Evolutionary conservation across 2,329 filamentous ascomycete species (phyloP), one percentile per base, ranked within the genome.

Genomic region (Phoma sp.): DNA sequence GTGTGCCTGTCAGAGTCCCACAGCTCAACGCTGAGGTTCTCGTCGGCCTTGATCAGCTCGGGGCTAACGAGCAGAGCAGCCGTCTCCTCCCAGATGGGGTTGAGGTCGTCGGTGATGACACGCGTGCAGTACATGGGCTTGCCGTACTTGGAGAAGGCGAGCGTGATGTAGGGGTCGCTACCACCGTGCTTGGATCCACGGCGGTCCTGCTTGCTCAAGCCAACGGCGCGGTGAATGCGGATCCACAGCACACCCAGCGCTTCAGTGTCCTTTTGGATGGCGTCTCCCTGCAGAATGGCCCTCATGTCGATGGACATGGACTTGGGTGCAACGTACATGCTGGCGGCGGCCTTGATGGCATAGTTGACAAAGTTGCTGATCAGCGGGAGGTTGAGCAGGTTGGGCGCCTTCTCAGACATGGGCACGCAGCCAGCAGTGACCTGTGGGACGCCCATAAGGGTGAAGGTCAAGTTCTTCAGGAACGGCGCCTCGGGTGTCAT

Each of bases 351-450:
- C 33, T 87, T 88, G 65, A 98, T 96, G 5, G 94, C 92, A 78
- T 93, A 96, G 76, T 97, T 96, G 75, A 97, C 94, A 71, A 99
- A 98, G 68, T 96, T 96, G 13, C 91, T 96, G 66, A 98, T 97
- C 33, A 98, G 76, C 0, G 94, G 94, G 9, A 98, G 79, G 65
- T 98, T 96, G 24, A 98, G 80, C 40, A 98, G 87, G 64, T 98
- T 98, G 57, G 96, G 88, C 2, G 92, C 94, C 62, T 87, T 89
- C 72, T 95, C 87, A n/a, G 97, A 76, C 88, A 98, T 95, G 0
- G 95, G 95, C 13, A 92, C 88, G 70, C 94, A 98, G 1, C 92
- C 91, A 15, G 93, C 94, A 67, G 89, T 85, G 4, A 98, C 89
- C 68, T 96, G 92, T 12, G 95, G 95, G 4, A 95, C 80, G 0